A percentile compares a stretch with the other conserved stretches of the same genome.
phyloP scores from a whole-genome alignment of 345 rosid genomes.

The Linum trigynum region DNA sequence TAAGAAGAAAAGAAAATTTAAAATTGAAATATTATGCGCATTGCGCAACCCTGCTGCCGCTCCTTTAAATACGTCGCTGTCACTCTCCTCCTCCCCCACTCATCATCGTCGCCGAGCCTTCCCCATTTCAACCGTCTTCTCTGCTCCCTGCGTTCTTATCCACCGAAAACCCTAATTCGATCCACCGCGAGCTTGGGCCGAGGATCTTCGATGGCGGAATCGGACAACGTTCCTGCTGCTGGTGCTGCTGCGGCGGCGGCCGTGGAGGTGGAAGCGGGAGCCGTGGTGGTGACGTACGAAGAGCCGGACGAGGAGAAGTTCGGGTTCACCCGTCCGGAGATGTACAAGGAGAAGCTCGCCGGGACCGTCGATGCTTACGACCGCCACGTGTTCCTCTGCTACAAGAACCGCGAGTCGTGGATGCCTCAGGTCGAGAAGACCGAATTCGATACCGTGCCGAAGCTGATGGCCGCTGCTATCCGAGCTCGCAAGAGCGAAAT shows the following conservation, averaged over 20 bases:
- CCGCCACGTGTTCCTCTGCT: slow-evolving; percentile 71
- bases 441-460: slow-evolving; percentile 51
- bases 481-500: slow-evolving; percentile 58
- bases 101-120: no score
- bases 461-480: slow-evolving; percentile 47
- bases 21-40: no score
- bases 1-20: no score
- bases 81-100: no score
- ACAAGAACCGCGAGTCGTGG: slow-evolving; percentile 58
- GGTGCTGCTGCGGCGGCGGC: background rate
- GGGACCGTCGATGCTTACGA: slow-evolving; percentile 60
- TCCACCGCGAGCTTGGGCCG: no score
- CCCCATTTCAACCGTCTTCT: no score
- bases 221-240: slow-evolving; percentile 23
- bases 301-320: slow-evolving; percentile 31
- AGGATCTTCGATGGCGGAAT: slow-evolving; percentile 31
- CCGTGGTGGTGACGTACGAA: slow-evolving; percentile 32
- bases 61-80: no score
- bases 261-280: no score
- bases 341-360: slow-evolving; percentile 55
- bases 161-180: no score
- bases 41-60: no score
- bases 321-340: slow-evolving; percentile 76
- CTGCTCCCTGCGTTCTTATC: no score
- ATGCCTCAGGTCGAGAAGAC: slow-evolving; percentile 55